phyloP scores from a whole-genome alignment of 2,329 filamentous ascomycete genomes.

The Talaromyces marneffei region DNA sequence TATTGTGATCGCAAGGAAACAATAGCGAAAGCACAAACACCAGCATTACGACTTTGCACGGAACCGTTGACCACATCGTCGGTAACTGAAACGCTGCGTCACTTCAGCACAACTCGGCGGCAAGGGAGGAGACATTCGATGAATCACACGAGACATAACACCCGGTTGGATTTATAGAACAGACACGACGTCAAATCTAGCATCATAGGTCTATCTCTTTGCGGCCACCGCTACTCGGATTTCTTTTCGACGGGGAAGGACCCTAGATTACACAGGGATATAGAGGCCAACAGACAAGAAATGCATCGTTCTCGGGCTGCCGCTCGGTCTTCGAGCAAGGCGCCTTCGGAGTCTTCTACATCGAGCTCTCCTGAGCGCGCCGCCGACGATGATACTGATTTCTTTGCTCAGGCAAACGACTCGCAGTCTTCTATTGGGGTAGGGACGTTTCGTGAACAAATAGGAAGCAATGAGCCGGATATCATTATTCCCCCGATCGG shows the following conservation, averaged over 20 bases:
- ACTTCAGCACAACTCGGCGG: background rate
- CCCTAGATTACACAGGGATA: background rate
- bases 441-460: conserved; percentile 69
- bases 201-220: background rate
- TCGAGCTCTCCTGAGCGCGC: conserved; percentile 49
- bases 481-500: conserved; percentile 58
- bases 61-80: background rate
- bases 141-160: conserved; percentile 1
- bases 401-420: conserved; percentile 78
- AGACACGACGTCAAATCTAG: background rate
- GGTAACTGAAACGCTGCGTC: background rate
- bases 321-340: conserved; percentile 35
- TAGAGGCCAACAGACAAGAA: conserved; percentile 17
- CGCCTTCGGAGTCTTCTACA: conserved; percentile 39
- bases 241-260: background rate
- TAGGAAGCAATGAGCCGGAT: conserved; percentile 49
- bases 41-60: background rate
- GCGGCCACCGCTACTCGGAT: background rate
- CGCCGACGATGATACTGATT: conserved; percentile 86
- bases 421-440: conserved; percentile 86
- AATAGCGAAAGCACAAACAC: background rate
- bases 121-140: background rate
- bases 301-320: conserved; percentile 34
- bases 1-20: background rate
- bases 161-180: background rate